Conservation (phyloP, 108 stramenopile genomes). For the Hondaea fermentalgiana region DNA sequence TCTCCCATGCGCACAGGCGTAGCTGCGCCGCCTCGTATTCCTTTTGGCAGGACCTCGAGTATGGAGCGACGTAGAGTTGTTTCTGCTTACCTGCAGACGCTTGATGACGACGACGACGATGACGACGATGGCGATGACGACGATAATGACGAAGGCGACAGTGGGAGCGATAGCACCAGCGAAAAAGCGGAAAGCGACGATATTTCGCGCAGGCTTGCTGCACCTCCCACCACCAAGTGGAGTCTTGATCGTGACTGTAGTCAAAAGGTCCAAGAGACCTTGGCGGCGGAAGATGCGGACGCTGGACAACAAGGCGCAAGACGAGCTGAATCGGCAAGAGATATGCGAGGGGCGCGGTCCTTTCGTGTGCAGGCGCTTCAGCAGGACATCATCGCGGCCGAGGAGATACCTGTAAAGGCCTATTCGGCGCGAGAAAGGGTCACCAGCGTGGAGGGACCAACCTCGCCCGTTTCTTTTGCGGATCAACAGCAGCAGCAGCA, state of each 20-base stretch:
- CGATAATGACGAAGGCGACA: not conserved
- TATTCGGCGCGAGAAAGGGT: not conserved
- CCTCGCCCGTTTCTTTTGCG: not conserved
- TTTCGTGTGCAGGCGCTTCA: not conserved
- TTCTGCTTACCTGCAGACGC: not conserved
- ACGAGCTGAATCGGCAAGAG: not conserved
- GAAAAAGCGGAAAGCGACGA: not conserved
- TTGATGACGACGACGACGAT: not conserved
- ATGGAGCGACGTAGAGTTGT: not conserved
- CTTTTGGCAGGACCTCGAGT: not conserved
- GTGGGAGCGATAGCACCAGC: not conserved
- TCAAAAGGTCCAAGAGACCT: too few relatives aligned
- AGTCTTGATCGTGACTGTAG: too few relatives aligned
- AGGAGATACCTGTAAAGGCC: not conserved
- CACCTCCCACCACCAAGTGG: too few relatives aligned
- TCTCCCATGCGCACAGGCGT: not conserved
- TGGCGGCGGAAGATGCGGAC: too few relatives aligned
- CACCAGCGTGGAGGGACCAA: not conserved
- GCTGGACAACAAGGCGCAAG: not conserved
- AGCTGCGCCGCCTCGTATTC: not conserved
- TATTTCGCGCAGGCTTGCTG: too few relatives aligned
- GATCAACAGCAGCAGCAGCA: not conserved
- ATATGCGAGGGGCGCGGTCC: not conserved
- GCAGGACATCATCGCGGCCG: not conserved
- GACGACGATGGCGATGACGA: not conserved